A percentile compares a stretch with the other conserved stretches of the same genome.
Conservation (phyloP, 345 rosid genomes). For the Lagerstroemia speciosa region DNA sequence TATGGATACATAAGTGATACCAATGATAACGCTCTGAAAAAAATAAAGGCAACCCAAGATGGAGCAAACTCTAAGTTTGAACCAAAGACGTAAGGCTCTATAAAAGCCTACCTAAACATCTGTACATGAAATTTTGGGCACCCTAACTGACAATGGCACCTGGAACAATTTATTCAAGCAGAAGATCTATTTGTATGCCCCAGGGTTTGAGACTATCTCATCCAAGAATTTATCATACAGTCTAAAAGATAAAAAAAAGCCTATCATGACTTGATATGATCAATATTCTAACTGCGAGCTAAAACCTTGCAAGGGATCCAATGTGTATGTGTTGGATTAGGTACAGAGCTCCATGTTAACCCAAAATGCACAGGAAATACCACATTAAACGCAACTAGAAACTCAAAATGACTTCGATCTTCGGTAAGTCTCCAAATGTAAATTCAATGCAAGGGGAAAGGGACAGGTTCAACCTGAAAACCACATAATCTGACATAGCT, state of each 20-base stretch:
- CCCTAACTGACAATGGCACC: too few relatives aligned
- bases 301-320: background rate
- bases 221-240: background rate
- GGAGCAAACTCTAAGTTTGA: background rate
- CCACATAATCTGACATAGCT: background rate
- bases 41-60: background rate
- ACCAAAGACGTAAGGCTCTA: background rate
- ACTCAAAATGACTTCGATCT: background rate
- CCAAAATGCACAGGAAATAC: background rate
- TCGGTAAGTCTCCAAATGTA: background rate
- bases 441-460: background rate
- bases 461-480: background rate
- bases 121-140: background rate
- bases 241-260: background rate
- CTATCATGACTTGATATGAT: background rate
- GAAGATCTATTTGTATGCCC: too few relatives aligned
- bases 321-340: background rate
- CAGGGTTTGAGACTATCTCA: background rate
- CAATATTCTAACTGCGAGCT: background rate
- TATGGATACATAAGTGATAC: background rate
- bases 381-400: background rate
- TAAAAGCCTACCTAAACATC: background rate
- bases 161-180: too few relatives aligned
- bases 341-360: background rate
- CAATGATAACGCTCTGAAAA: background rate